Percentiles rank a stretch among this genome's conserved stretches.
Evolutionary conservation across 768 basidiomycete species (phyloP).

Genomic region (Psilocybe azurescens): DNA sequence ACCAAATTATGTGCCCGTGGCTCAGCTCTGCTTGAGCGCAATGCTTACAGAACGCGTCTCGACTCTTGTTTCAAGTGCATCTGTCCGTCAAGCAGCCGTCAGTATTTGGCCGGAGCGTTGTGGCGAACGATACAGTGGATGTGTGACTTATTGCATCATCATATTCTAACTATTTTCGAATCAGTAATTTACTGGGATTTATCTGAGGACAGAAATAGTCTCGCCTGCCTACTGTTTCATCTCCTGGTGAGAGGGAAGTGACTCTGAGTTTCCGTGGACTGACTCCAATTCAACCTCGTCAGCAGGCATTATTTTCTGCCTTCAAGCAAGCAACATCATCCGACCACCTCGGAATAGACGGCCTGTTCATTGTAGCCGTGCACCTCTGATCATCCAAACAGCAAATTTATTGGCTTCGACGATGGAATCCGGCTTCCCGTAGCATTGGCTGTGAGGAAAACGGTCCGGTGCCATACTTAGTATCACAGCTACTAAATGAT

Average conservation of each 20-base stretch:
- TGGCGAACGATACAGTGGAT: not conserved
- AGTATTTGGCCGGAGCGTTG: not conserved
- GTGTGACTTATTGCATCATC: not conserved
- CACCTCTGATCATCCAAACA: not conserved
- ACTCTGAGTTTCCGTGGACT: not conserved
- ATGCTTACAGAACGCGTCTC: not conserved
- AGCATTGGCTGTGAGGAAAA: not conserved
- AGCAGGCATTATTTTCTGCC: not conserved
- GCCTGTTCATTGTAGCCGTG: not conserved
- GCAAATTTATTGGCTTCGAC: not conserved
- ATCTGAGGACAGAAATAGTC: not conserved
- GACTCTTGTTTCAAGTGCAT: conserved; percentile 9
- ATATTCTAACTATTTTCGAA: not conserved
- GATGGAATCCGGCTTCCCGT: not conserved
- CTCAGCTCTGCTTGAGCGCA: not conserved
- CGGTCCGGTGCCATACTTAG: not conserved
- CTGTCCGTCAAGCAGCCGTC: conserved; percentile 15
- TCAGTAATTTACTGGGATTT: not conserved
- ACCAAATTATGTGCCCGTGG: not conserved
- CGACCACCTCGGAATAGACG: not conserved
- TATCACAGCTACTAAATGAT: not conserved
- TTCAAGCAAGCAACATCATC: not conserved
- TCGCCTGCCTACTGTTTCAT: not conserved
- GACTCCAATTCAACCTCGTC: not conserved
- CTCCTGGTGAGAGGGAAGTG: not conserved